Evolutionary conservation across 768 basidiomycete species (phyloP).

Genomic region (Rubroboletus satanas): DNA sequence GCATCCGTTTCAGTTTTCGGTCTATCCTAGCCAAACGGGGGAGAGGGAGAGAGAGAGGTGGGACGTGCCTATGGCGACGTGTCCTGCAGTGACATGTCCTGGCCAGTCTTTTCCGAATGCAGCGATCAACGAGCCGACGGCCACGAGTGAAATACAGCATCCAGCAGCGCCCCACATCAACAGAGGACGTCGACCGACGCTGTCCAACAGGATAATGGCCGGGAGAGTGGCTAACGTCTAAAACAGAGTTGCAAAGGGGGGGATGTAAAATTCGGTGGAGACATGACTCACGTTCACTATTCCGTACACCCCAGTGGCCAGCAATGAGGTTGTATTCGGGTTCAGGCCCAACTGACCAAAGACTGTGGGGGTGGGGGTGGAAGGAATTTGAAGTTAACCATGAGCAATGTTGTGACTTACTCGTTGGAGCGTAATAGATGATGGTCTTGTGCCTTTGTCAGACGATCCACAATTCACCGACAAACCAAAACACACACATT

Average conservation of each 20-base stretch:
- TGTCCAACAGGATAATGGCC: slow-evolving; percentile 36
- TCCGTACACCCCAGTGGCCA: slow-evolving; percentile 42
- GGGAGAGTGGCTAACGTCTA: slow-evolving; percentile 36
- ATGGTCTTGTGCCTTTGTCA: slow-evolving; percentile 20
- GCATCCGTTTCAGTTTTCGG: slow-evolving; percentile 6
- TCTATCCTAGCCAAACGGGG: slow-evolving; percentile 5
- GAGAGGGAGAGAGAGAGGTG: slow-evolving; percentile 5
- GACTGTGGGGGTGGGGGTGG: slow-evolving; percentile 26
- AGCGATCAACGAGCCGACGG: slow-evolving; percentile 29
- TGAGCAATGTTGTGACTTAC: slow-evolving; percentile 6
- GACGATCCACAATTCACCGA: background rate
- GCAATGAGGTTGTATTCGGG: slow-evolving; percentile 37
- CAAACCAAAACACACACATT: slow-evolving; percentile 19
- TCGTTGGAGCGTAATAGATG: slow-evolving; percentile 27
- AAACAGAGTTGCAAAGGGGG: background rate
- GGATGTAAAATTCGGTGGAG: background rate
- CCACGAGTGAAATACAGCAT: slow-evolving; percentile 25
- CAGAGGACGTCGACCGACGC: slow-evolving; percentile 37
- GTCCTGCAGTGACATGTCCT: slow-evolving; percentile 26
- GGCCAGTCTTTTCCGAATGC: slow-evolving; percentile 29
- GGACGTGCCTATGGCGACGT: slow-evolving; percentile 27
- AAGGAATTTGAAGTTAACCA: slow-evolving; percentile 10
- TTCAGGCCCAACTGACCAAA: slow-evolving; percentile 40
- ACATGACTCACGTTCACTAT: slow-evolving; percentile 27
- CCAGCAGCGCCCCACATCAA: slow-evolving; percentile 39